Evolutionary conservation across 192 early-diverging fungal species (phyloP), one percentile per base, ranked within the genome.

Genomic region (Linnemannia hyalina): DNA sequence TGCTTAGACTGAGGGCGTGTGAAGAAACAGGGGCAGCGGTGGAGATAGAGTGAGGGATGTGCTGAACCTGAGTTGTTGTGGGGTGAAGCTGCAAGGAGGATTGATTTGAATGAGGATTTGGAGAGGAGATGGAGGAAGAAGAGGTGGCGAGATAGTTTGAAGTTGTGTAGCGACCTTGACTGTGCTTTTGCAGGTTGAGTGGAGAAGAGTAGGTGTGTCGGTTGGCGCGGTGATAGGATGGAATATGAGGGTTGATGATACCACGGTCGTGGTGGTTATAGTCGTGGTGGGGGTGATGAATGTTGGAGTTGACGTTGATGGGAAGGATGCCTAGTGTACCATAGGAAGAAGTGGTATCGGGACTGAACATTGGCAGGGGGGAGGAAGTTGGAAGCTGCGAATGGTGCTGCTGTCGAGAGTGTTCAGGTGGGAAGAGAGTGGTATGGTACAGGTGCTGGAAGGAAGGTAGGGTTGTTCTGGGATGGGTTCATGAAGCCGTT

Each of bases 331-430:
- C 70, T 79, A 79, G 54, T n/a, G 70, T 73, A 13, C 55, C 52
- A 63, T 63, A 73, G 78, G 70, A 79, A 55, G 46, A 55, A 57
- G 60, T 29, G 8, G 55, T 79, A 71, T 73, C 78, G 72, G 78
- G 70, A 35, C 52, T 72, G 70, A 63, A 63, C 78, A 79, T 79
- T 65, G 74, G 69, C 46, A 71, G 52, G 2, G 47, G 10, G 35
- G 22, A 20, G 23, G 20, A 36, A 40, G 36, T 55, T 38, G 73
- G 73, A 29, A 6, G 47, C 42, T 38, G 26, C 47, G 35, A 47
- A 46, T 29, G 74, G 36, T 36, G 49, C 69, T 23, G 69, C 38
- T 42, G 22, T 36, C 32, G 69, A 22, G 32, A 7, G 18, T 70
- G 38, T 42, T 38, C 47, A 75, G 16, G 47, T 18, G 49, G 52